Evolutionary conservation across 495 filamentous ascomycete genomes (phyloP).

Genomic region (Polyplosphaeria fusca): DNA sequence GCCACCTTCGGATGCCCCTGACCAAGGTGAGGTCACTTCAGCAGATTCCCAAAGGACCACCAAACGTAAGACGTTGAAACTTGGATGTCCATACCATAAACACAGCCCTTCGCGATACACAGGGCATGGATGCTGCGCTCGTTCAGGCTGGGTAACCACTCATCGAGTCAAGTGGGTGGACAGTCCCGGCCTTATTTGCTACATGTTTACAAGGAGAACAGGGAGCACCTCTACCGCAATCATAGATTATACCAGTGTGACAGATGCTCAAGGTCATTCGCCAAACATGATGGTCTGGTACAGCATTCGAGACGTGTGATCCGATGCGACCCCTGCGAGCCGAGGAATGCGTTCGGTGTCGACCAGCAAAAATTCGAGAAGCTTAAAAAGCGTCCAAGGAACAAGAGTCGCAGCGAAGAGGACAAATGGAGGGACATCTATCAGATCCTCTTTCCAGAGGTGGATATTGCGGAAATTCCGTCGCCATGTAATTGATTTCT

Average conservation of each 20-base stretch:
- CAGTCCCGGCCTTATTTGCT: neutral
- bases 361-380: too few relatives aligned
- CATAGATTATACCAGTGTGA: neutral
- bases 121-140: too few relatives aligned
- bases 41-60: too few relatives aligned
- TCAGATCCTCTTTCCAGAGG: neutral
- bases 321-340: too few relatives aligned
- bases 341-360: too few relatives aligned
- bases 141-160: neutral
- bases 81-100: too few relatives aligned
- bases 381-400: too few relatives aligned
- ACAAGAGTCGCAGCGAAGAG: too few relatives aligned
- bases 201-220: neutral
- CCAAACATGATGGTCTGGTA: neutral
- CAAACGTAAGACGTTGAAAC: too few relatives aligned
- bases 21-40: too few relatives aligned
- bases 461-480: neutral
- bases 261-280: neutral
- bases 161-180: neutral
- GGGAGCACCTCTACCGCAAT: neutral
- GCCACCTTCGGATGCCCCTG: too few relatives aligned
- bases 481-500: conserved; percentile 4
- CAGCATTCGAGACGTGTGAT: neutral
- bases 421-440: neutral
- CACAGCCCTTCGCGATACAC: too few relatives aligned